Evolutionary conservation across 139 green algal species (phyloP).

Genomic region (Ettlia oleoabundans): DNA sequence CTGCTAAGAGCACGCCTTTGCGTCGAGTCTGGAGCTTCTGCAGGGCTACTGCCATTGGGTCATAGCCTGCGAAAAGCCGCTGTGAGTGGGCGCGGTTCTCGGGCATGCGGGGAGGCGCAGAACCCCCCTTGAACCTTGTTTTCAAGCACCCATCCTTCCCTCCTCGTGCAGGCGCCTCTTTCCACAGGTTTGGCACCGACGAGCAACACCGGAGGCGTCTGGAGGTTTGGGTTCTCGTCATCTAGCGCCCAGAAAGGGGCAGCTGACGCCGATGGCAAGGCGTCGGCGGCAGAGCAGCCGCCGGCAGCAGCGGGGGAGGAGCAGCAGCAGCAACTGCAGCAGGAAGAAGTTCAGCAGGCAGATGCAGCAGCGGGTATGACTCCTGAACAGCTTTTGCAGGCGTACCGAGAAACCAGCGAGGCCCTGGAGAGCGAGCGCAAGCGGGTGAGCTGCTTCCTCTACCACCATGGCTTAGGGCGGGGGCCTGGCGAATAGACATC

Average conservation of each 20-base stretch:
- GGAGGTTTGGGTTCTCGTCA: conserved; percentile 28
- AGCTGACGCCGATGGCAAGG: conserved; percentile 5
- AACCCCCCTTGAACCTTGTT: too few species aligned
- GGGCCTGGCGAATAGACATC: not conserved
- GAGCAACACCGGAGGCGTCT: not conserved
- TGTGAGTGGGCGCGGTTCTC: not conserved
- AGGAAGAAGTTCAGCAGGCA: conserved; percentile 12
- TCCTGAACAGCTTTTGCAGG: conserved; percentile 18
- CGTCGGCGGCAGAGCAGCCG: not conserved
- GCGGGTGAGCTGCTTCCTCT: conserved; percentile 17
- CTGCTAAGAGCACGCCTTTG: not conserved
- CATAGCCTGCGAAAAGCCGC: not conserved
- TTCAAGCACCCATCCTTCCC: not conserved
- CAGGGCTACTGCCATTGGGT: not conserved
- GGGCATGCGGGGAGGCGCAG: not conserved
- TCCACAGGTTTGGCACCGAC: not conserved
- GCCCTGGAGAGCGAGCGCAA: conserved; percentile 36
- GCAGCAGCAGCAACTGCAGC: not conserved
- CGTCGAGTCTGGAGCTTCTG: not conserved
- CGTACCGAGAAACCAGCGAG: conserved; percentile 3
- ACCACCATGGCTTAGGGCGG: too few species aligned
- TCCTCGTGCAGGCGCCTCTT: not conserved
- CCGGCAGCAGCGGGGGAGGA: not conserved
- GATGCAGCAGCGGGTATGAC: not conserved
- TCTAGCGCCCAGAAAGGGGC: conserved; percentile 1